phyloP scores from a whole-genome alignment of 2,329 filamentous ascomycete species.

The Pseudocercospora eumusae region DNA sequence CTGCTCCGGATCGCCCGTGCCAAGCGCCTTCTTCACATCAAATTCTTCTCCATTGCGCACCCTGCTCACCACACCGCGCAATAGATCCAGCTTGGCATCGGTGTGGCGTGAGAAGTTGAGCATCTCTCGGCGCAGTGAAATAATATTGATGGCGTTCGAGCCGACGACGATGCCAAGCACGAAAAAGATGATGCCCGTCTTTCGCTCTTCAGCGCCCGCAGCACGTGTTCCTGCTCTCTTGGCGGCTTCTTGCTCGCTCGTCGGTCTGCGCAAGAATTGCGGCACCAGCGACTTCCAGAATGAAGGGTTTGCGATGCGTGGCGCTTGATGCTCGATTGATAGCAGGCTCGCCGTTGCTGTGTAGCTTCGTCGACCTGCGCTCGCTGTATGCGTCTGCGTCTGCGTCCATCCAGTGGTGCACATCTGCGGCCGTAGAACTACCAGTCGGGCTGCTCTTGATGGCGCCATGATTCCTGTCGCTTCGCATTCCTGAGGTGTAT shows the following conservation, averaged over 20 bases:
- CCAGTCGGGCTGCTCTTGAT: conserved; percentile 14
- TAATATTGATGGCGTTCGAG: conserved; percentile 92
- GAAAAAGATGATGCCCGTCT: conserved; percentile 67
- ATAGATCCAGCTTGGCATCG: conserved; percentile 72
- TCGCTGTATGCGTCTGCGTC: not conserved
- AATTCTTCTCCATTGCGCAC: conserved; percentile 73
- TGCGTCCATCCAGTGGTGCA: not conserved
- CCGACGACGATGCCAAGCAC: conserved; percentile 75
- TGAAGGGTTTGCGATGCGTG: conserved; percentile 39
- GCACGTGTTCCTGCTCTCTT: conserved; percentile 22
- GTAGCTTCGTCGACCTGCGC: conserved; percentile 14
- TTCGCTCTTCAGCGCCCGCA: conserved; percentile 43
- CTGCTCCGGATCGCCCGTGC: conserved; percentile 71
- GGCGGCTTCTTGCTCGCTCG: conserved; percentile 25
- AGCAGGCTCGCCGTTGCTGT: conserved; percentile 15
- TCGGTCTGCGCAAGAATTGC: conserved; percentile 35
- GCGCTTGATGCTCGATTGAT: conserved; percentile 28
- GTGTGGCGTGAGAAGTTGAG: conserved; percentile 71
- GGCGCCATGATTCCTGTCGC: conserved; percentile 3
- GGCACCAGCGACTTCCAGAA: conserved; percentile 43
- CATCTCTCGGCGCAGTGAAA: conserved; percentile 75
- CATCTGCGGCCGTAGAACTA: conserved; percentile 6
- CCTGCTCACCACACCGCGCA: conserved; percentile 73
- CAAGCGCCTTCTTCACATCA: conserved; percentile 79
- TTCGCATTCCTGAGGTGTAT: too few species aligned